phyloP scores from a whole-genome alignment of 768 basidiomycete genomes.

The Holtermanniella nyarrowii region DNA sequence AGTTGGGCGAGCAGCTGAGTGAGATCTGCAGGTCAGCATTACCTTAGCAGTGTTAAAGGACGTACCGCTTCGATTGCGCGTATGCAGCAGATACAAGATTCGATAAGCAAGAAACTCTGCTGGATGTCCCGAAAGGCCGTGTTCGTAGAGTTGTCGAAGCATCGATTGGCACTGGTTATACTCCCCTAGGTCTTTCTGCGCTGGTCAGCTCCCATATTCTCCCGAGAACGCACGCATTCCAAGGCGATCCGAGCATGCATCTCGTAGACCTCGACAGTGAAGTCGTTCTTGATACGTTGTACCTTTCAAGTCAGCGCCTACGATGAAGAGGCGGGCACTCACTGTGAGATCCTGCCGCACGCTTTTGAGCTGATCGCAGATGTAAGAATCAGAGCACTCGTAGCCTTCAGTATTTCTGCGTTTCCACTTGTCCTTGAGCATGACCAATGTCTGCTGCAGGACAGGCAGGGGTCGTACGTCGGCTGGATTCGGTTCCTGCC shows the following conservation, averaged over 20 bases:
- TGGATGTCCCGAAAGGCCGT: constrained; percentile 81
- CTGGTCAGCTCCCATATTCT: constrained; percentile 1
- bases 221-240: constrained; percentile 56
- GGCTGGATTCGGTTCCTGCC: constrained; percentile 84
- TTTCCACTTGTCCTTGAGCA: constrained; percentile 81
- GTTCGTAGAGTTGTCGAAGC: constrained; percentile 78
- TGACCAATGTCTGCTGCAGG: constrained; percentile 69
- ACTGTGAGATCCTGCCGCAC: constrained; percentile 95
- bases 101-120: constrained; percentile 97
- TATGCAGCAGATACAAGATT: constrained; percentile 89
- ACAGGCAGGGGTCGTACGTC: constrained; percentile 81
- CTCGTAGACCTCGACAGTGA: constrained; percentile 94
- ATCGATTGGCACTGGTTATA: constrained; percentile 96
- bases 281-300: constrained; percentile 96
- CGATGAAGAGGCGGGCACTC: constrained; percentile 40
- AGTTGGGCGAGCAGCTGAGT: constrained; percentile 96
- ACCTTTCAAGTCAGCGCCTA: constrained; percentile 50
- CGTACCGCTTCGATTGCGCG: constrained; percentile 83
- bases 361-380: constrained; percentile 97
- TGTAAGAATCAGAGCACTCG: constrained; percentile 57
- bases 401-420: constrained; percentile 49
- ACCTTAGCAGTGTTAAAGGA: too few species aligned
- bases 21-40: constrained; percentile 59
- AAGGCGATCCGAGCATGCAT: constrained; percentile 96
- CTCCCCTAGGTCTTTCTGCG: constrained; percentile 91